phyloP scores from a whole-genome alignment of 2,329 filamentous ascomycete species.

The Dendryphion nanum region DNA sequence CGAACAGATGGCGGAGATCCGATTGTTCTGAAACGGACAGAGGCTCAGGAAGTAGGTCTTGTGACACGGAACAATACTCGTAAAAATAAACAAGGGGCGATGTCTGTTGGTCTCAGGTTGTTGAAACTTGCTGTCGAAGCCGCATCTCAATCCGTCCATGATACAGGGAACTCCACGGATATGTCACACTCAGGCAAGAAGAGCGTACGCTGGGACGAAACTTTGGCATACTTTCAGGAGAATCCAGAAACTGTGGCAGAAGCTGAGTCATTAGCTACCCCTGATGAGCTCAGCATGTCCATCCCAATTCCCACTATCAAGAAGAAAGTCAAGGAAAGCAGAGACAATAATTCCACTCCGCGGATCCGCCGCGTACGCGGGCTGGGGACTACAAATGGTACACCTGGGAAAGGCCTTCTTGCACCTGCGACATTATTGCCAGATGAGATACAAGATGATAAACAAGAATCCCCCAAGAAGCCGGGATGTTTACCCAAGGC shows the following conservation, averaged over 20 bases:
- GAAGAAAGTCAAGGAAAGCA: slow-evolving; percentile 22
- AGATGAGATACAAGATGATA: slow-evolving; percentile 23
- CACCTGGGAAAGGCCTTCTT: slow-evolving; percentile 37
- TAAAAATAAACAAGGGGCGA: slow-evolving; percentile 49
- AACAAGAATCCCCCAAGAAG: slow-evolving; percentile 12
- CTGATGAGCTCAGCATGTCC: slow-evolving; percentile 29
- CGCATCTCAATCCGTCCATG: slow-evolving; percentile 5
- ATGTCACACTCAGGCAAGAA: slow-evolving; percentile 23
- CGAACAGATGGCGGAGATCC: slow-evolving; percentile 42
- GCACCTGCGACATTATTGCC: slow-evolving; percentile 29
- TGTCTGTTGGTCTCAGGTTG: slow-evolving; percentile 45
- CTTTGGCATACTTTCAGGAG: slow-evolving; percentile 47
- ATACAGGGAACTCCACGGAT: slow-evolving; percentile 5
- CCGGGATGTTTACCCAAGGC: slow-evolving; percentile 16
- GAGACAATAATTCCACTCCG: slow-evolving; percentile 27
- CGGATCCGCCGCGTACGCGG: slow-evolving; percentile 30
- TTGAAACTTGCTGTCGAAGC: slow-evolving; percentile 40
- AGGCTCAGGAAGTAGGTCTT: slow-evolving; percentile 48
- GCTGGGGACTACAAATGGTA: slow-evolving; percentile 37
- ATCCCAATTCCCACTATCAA: slow-evolving; percentile 16
- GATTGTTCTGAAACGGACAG: slow-evolving; percentile 47
- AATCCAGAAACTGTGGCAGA: slow-evolving; percentile 29
- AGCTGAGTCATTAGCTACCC: slow-evolving; percentile 29
- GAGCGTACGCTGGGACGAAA: slow-evolving; percentile 48
- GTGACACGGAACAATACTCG: slow-evolving; percentile 49